A percentile compares a stretch with the other conserved stretches of the same genome.
phyloP scores from a whole-genome alignment of 2,329 filamentous ascomycete species.

The Phialocephala sp. region DNA sequence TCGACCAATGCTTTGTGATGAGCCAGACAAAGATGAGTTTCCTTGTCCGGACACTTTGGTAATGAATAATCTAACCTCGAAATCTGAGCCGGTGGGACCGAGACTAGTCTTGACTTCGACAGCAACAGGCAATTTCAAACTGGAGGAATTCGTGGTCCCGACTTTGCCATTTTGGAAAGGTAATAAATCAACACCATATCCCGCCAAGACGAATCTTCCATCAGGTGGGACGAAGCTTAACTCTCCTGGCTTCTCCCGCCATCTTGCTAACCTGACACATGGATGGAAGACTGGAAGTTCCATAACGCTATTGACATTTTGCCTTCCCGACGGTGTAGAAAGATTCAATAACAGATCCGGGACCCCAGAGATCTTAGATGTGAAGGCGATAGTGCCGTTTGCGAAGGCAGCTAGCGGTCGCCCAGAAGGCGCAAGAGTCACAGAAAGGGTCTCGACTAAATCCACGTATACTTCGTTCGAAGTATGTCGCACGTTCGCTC shows the following conservation, averaged over 20 bases:
- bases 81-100: slow-evolving; percentile 78
- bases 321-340: slow-evolving; percentile 80
- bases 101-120: slow-evolving; percentile 83
- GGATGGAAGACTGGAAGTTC: slow-evolving; percentile 95
- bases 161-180: slow-evolving; percentile 68
- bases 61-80: slow-evolving; percentile 81
- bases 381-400: slow-evolving; percentile 93
- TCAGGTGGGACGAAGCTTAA: slow-evolving; percentile 97
- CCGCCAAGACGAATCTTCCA: slow-evolving; percentile 89
- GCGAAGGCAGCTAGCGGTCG: slow-evolving; percentile 85
- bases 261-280: slow-evolving; percentile 87
- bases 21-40: slow-evolving; percentile 48
- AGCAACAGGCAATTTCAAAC: slow-evolving; percentile 79
- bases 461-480: slow-evolving; percentile 98
- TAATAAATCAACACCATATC: slow-evolving; percentile 91
- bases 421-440: slow-evolving; percentile 90
- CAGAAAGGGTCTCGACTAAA: slow-evolving; percentile 85
- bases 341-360: slow-evolving; percentile 87
- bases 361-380: slow-evolving; percentile 90
- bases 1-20: slow-evolving; percentile 44
- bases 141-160: slow-evolving; percentile 57
- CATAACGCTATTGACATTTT: slow-evolving; percentile 75
- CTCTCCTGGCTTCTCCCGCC: slow-evolving; percentile 87
- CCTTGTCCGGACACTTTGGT: slow-evolving; percentile 64
- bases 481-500: slow-evolving; percentile 91